A percentile compares a stretch with the other conserved stretches of the same genome.
Evolutionary conservation across 129 eudicot species (phyloP).

Genomic region (Flaveria linearis): DNA sequence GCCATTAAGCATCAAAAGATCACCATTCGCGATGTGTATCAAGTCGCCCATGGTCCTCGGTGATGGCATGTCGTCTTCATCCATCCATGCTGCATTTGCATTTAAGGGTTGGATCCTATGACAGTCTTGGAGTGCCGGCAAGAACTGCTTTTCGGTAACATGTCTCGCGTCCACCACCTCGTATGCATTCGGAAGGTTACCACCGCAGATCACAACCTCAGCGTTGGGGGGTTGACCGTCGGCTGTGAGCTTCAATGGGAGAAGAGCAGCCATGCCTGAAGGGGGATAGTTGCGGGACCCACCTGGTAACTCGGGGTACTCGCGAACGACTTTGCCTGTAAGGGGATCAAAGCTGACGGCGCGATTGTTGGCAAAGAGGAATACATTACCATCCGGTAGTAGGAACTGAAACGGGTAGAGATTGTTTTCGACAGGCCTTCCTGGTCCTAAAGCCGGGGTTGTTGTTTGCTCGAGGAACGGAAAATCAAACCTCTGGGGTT

Average conservation of each 20-base stretch:
- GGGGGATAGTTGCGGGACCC: slow-evolving; percentile 48
- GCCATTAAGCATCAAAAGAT: slow-evolving; percentile 66
- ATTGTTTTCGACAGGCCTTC: slow-evolving; percentile 31
- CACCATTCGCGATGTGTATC: slow-evolving; percentile 59
- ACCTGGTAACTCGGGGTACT: slow-evolving; percentile 24
- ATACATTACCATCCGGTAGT: slow-evolving; percentile 29
- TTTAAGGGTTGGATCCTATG: slow-evolving; percentile 40
- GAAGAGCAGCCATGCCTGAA: slow-evolving; percentile 53
- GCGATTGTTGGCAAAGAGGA: slow-evolving; percentile 34
- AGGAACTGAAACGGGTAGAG: slow-evolving; percentile 37
- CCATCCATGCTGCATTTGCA: slow-evolving; percentile 44
- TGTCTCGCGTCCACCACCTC: slow-evolving; percentile 44
- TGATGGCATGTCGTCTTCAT: slow-evolving; percentile 69
- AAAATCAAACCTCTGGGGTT: slow-evolving; percentile 18
- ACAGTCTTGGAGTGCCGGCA: slow-evolving; percentile 64
- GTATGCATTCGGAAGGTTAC: slow-evolving; percentile 54
- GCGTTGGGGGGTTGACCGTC: not conserved
- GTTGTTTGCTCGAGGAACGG: slow-evolving; percentile 58
- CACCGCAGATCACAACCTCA: slow-evolving; percentile 74
- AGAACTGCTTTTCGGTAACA: slow-evolving; percentile 32
- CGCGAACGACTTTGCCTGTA: not conserved
- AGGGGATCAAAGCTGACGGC: slow-evolving; percentile 24
- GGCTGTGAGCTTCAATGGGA: slow-evolving; percentile 25
- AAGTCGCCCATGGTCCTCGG: slow-evolving; percentile 77
- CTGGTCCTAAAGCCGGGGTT: slow-evolving; percentile 52